These are phyloP conservation scores for Microcera coccophila DNA, from an alignment of 2,329 filamentous ascomycete genomes.

Conservation along the genomic window DNA sequence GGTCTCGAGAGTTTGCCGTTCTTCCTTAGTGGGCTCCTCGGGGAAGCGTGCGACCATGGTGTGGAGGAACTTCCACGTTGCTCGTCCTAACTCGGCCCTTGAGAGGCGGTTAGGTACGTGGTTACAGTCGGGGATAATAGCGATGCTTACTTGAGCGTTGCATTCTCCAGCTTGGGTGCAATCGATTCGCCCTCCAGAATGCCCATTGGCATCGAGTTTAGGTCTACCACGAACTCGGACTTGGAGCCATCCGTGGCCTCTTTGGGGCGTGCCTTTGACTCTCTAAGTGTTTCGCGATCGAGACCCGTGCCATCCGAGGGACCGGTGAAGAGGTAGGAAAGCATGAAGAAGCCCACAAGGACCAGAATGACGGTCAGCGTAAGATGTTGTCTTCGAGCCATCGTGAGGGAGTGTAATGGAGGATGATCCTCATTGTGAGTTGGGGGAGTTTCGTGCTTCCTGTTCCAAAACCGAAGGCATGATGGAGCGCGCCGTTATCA, in stretches of 20 bases:
- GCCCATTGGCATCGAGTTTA: constrained; percentile 42
- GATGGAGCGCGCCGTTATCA: constrained; percentile 11
- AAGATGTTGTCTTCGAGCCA: constrained; percentile 53
- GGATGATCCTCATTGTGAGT: constrained; percentile 19
- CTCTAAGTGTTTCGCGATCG: constrained; percentile 10
- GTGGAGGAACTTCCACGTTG: constrained; percentile 67
- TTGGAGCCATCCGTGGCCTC: constrained; percentile 19
- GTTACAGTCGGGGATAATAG: not conserved
- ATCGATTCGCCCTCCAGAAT: constrained; percentile 67
- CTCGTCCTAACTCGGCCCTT: constrained; percentile 62
- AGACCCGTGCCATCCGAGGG: constrained; percentile 21
- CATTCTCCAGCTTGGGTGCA: constrained; percentile 77
- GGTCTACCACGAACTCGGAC: constrained; percentile 35
- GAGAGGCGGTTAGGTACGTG: constrained; percentile 11
- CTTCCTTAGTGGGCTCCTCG: constrained; percentile 59
- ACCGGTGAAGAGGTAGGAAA: constrained; percentile 58
- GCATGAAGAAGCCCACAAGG: constrained; percentile 52
- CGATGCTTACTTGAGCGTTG: constrained; percentile 65
- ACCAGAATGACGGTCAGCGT: constrained; percentile 52
- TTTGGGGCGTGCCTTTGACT: constrained; percentile 22
- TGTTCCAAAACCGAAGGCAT: constrained; percentile 15
- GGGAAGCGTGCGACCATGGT: constrained; percentile 69
- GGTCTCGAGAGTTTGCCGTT: constrained; percentile 58
- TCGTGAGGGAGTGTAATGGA: constrained; percentile 29
- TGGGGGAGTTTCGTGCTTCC: constrained; percentile 23